Base-by-base conservation (phyloP, 805 yeast species). In the Starmerella apicola region DNA sequence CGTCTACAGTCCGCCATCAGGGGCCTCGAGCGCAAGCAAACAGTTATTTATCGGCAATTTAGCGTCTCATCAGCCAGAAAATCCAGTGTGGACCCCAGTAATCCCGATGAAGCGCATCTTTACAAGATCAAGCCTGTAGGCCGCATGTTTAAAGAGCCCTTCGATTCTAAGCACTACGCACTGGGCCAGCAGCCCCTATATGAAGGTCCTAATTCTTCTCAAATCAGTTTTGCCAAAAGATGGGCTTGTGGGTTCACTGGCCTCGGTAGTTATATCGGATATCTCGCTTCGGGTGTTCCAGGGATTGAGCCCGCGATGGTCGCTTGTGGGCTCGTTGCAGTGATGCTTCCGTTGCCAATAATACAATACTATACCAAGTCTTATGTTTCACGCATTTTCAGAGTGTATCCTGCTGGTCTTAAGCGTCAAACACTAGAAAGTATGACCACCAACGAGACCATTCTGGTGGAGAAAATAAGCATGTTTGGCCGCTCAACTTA, bases 311-410 rank as follows among this genome's bases (percentile, higher is more conserved):
- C 69, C 4, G 61, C 67, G 15, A 60, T 73, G 44, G 71, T 73
- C 2, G 48, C 60, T 28, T 30, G 61, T 4, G 57, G 66, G 20
- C 62, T 68, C 1, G 51, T 69, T 4, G 48, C 75, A 3, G 52
- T 72, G 0, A 54, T 72, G 1, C 44, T 74, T 13, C 78, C 82
- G 3, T 58, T 71, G 2, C 91, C 93, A 0, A 56, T 75, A 2
- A 60, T 72, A 2, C 65, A 65, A 16, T 74, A 66, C 52, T 65
- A 73, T 37, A 71, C 82, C 3, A 62, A 66, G 25, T 76, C 81
- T 38, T 79, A 78, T 49, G 94, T 83, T 23, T 65, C 81, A 3
- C 63, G 83, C 45, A 72, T 83, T 13, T 81, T 72, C 60, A 61
- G 94, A 33, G 63, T 82, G 18, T 82, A 81, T 54, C 75, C 76